Conservation (phyloP, 2,329 filamentous ascomycete species). For the Cladophialophora chaetospira region DNA sequence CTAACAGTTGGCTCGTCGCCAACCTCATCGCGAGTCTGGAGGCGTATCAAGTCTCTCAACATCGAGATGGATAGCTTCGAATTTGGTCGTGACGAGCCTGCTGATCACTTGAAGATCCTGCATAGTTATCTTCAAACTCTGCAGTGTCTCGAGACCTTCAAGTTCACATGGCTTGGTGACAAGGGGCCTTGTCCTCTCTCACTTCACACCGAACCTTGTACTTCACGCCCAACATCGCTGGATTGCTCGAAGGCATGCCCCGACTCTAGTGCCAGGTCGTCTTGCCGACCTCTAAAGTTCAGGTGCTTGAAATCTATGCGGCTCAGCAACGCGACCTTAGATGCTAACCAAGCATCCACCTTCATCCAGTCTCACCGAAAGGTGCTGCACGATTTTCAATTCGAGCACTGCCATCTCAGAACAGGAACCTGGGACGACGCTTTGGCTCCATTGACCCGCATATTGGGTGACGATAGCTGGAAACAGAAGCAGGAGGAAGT, state of each 20-base stretch:
- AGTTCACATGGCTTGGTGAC: slow-evolving; percentile 74
- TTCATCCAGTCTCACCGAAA: slow-evolving; percentile 69
- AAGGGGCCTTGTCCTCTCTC: slow-evolving; percentile 75
- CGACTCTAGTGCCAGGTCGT: slow-evolving; percentile 43
- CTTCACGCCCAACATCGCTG: slow-evolving; percentile 56
- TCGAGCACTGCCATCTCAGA: slow-evolving; percentile 72
- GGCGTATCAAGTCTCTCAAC: slow-evolving; percentile 72
- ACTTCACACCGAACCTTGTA: slow-evolving; percentile 64
- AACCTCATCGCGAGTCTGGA: slow-evolving; percentile 71
- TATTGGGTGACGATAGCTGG: slow-evolving; percentile 41
- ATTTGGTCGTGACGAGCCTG: slow-evolving; percentile 61
- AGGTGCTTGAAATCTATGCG: slow-evolving; percentile 67
- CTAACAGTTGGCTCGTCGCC: slow-evolving; percentile 75
- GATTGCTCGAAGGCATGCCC: slow-evolving; percentile 40
- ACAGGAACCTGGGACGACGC: slow-evolving; percentile 80
- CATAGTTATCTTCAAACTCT: slow-evolving; percentile 78
- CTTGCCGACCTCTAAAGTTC: slow-evolving; percentile 63
- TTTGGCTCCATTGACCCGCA: slow-evolving; percentile 66
- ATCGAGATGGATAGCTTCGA: slow-evolving; percentile 73
- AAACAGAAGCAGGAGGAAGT: slow-evolving; percentile 42
- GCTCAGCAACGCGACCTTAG: slow-evolving; percentile 72
- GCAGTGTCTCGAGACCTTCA: slow-evolving; percentile 66
- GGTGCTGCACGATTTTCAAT: slow-evolving; percentile 75
- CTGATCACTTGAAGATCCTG: slow-evolving; percentile 74
- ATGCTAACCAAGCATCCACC: slow-evolving; percentile 67